Conservation (phyloP, 345 rosid species). For the Hypericum androsaemum region DNA sequence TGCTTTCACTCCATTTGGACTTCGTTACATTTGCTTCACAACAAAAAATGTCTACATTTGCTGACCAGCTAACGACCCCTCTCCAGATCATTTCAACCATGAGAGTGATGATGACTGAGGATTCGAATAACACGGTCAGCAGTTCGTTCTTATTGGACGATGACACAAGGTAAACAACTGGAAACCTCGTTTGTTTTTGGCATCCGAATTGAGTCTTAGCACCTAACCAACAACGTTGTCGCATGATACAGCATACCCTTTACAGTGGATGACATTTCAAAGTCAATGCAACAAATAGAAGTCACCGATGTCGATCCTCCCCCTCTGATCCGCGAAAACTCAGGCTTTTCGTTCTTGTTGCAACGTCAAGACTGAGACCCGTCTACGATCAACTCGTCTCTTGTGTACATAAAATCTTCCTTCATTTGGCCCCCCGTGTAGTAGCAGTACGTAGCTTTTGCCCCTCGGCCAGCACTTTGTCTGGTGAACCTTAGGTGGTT, state of each 20-base stretch:
- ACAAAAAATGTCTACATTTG: too few relatives aligned
- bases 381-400: not conserved
- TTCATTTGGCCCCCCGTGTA: too few relatives aligned
- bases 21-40: too few relatives aligned
- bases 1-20: too few relatives aligned
- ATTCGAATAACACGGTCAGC: slow-evolving; percentile 6
- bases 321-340: slow-evolving; percentile 10
- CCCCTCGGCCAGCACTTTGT: too few relatives aligned
- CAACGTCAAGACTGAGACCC: slow-evolving; percentile 3
- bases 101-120: slow-evolving; percentile 11
- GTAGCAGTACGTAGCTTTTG: too few relatives aligned
- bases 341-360: slow-evolving; percentile 8
- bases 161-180: slow-evolving; percentile 2
- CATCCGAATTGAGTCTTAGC: not conserved
- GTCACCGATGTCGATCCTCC: slow-evolving; percentile 7
- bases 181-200: not conserved
- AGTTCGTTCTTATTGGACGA: slow-evolving; percentile 10
- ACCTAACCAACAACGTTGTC: not conserved
- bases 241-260: slow-evolving; percentile 6
- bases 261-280: slow-evolving; percentile 7
- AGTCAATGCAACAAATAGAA: slow-evolving; percentile 8
- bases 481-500: too few relatives aligned
- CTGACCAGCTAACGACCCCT: not conserved
- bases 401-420: too few relatives aligned
- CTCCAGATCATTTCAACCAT: slow-evolving; percentile 8